Conservation (phyloP, 768 basidiomycete genomes). For the Trametes cingulata region DNA sequence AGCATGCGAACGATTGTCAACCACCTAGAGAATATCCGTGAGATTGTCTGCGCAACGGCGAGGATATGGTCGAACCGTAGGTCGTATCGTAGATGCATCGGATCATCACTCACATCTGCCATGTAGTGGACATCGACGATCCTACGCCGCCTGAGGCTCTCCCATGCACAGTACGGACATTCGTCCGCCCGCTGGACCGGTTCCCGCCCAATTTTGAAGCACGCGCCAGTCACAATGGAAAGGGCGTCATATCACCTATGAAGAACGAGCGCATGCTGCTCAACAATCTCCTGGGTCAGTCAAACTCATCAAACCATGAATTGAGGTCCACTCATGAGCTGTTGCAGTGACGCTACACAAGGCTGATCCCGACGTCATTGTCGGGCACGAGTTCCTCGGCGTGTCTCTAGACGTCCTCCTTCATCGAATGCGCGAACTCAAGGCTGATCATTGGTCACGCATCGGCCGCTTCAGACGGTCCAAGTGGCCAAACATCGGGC, state of each 20-base stretch:
- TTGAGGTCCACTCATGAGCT: conserved; percentile 8
- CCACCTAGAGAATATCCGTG: conserved; percentile 91
- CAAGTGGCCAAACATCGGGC: conserved; percentile 80
- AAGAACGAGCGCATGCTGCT: conserved; percentile 85
- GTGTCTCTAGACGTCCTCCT: conserved; percentile 89
- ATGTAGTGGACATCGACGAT: conserved; percentile 83
- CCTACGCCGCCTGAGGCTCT: conserved; percentile 87
- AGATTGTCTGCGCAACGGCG: conserved; percentile 83
- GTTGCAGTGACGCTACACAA: conserved; percentile 69
- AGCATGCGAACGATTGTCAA: conserved; percentile 90
- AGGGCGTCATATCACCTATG: conserved; percentile 70
- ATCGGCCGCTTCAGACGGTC: conserved; percentile 86
- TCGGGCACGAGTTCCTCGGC: conserved; percentile 93
- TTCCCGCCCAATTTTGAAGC: conserved; percentile 86
- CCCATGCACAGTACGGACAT: conserved; percentile 81
- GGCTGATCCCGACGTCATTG: conserved; percentile 90
- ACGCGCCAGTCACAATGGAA: conserved; percentile 60
- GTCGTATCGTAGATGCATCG: conserved; percentile 20
- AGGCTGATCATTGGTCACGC: conserved; percentile 92
- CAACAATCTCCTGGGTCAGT: conserved; percentile 72
- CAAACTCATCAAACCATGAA: background rate
- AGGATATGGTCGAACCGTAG: conserved; percentile 79
- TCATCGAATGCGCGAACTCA: conserved; percentile 86
- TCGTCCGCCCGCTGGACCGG: conserved; percentile 84
- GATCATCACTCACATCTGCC: background rate